Base-by-base conservation (phyloP, 805 yeast species). In the Wilhelminamyces savonicus region DNA sequence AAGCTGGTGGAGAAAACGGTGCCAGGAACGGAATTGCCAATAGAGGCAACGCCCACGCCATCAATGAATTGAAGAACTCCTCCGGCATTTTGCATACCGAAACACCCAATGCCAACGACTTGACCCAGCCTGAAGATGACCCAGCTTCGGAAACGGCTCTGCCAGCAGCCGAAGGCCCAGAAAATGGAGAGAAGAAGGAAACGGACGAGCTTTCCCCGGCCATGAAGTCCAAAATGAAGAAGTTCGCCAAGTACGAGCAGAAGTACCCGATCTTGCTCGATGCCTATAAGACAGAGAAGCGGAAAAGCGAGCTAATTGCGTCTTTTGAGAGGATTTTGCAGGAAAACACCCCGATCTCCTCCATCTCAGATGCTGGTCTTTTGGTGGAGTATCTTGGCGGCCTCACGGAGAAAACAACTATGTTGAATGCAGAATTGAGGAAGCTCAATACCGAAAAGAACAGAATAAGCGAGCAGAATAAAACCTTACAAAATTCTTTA, bases 201-300 rank as follows among this genome's bases (percentile, higher is more conserved):
- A 30, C 69, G 5, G 59, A 60, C n/a, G 67, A 66, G 2, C 49
- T 82, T 20, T 75, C 85, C 0, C 68, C 71, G 2, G 75, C 71
- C 4, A 56, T 86, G 12, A 69, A 71, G 35, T 56, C 76, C 5
- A 82, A 79, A 45, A 55, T 87, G 53, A 69, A 70, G 32, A 88
- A 85, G 59, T 84, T 82, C 47, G 75, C 70, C 33, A 87, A 86
- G 52, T 90, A 88, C 53, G 97, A 90, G 52, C 82, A 81, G 29
- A 87, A 86, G 52, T 90, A 92, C 50, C 98, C 98, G 0, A 60
- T 76, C 24, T 62, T 90, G 11, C 67, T 87, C 29, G 81, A 81
- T 25, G 96, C 97, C 0, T 92, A 85, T 59, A 83, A 86, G 48
- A 61, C 69, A 1, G 96, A 88, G 52, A 85, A 82, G 58, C 63